Percentiles rank a stretch among this genome's conserved stretches.
phyloP scores from a whole-genome alignment of 2,329 filamentous ascomycete genomes.

The Fusarium sp. region DNA sequence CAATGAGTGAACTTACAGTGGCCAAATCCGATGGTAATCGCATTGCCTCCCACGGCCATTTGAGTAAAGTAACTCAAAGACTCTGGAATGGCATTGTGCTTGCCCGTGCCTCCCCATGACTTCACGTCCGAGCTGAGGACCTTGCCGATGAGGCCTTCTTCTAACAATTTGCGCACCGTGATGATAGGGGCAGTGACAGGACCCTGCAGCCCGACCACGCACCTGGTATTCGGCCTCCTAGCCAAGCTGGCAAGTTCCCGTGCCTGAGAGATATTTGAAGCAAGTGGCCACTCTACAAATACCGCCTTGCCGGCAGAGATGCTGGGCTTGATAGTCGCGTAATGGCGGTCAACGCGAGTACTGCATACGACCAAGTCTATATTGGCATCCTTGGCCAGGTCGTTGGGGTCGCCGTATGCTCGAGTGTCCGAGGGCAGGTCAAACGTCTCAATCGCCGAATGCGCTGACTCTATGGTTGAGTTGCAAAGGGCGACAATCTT shows the following conservation, averaged over 20 bases:
- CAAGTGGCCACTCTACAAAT: neutral
- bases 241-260: neutral
- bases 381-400: neutral
- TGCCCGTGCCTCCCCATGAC: too few species aligned
- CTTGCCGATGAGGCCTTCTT: too few species aligned
- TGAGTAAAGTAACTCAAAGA: too few species aligned
- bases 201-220: neutral
- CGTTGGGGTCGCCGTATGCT: neutral
- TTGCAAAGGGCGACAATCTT: neutral
- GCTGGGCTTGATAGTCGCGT: neutral
- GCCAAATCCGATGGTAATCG: too few species aligned
- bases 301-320: neutral
- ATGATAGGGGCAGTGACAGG: neutral
- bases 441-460: neutral
- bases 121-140: too few species aligned
- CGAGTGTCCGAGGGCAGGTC: neutral
- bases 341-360: neutral
- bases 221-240: neutral
- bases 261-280: neutral
- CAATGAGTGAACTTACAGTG: too few species aligned
- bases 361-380: neutral
- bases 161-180: too few species aligned
- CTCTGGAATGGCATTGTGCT: too few species aligned
- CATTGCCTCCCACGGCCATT: too few species aligned
- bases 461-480: neutral